A percentile compares a stretch with the other conserved stretches of the same genome.
These are phyloP conservation scores for Microcos paniculata DNA, from an alignment of 345 rosid genomes.

Conservation along the genomic window DNA sequence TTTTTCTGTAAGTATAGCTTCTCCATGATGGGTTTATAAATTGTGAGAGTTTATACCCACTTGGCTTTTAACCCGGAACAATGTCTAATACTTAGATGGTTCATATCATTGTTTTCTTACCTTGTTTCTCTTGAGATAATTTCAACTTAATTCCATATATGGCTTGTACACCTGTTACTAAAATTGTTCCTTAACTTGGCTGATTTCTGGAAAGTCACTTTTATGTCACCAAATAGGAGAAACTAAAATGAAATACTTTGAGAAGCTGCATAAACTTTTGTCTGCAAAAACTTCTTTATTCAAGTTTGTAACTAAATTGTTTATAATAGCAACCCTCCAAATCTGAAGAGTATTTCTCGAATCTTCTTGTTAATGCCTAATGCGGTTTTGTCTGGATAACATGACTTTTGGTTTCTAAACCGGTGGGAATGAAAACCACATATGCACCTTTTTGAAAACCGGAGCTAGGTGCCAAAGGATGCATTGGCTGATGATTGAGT, in stretches of 20 bases:
- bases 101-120: not conserved
- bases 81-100: not conserved
- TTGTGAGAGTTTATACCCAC: not conserved
- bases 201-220: not conserved
- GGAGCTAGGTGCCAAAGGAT: too few species aligned
- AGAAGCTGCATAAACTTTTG: not conserved
- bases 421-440: not conserved
- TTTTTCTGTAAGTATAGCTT: not conserved
- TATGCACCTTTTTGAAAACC: too few species aligned
- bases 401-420: not conserved
- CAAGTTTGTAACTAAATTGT: slow-evolving; percentile 7
- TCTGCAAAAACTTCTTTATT: not conserved
- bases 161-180: not conserved
- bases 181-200: slow-evolving; percentile 2
- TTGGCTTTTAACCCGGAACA: slow-evolving; percentile 9
- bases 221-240: not conserved
- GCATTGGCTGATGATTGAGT: too few species aligned
- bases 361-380: not conserved
- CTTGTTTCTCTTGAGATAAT: not conserved
- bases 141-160: not conserved
- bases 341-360: not conserved
- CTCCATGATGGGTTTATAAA: not conserved
- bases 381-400: not conserved
- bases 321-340: not conserved
- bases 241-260: slow-evolving; percentile 9